These are phyloP conservation scores for Stachybotrys chlorohalonatus DNA, from an alignment of 2,329 filamentous ascomycete genomes.

Conservation along the genomic window DNA sequence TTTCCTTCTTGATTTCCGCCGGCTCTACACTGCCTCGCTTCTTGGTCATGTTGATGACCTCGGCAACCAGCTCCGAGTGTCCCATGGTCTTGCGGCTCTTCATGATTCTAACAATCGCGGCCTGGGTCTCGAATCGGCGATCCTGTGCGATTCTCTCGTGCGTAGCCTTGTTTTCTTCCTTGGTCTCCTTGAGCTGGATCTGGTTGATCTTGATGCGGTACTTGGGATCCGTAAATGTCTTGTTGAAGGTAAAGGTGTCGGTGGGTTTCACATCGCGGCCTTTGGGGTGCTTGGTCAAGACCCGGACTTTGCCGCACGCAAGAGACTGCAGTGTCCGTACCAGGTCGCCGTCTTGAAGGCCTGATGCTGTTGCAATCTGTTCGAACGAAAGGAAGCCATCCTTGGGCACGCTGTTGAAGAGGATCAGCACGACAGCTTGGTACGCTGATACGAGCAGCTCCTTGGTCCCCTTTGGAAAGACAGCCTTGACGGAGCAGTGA, in stretches of 20 bases:
- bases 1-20: slow-evolving; percentile 89
- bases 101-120: slow-evolving; percentile 94
- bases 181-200: slow-evolving; percentile 93
- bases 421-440: slow-evolving; percentile 80
- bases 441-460: slow-evolving; percentile 87
- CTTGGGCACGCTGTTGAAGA: slow-evolving; percentile 66
- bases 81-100: slow-evolving; percentile 84
- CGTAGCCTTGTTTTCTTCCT: slow-evolving; percentile 88
- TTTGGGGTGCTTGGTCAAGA: slow-evolving; percentile 78
- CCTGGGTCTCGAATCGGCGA: slow-evolving; percentile 91
- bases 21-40: slow-evolving; percentile 79
- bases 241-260: slow-evolving; percentile 81
- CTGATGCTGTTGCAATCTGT: slow-evolving; percentile 66
- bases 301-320: slow-evolving; percentile 80
- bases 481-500: slow-evolving; percentile 76
- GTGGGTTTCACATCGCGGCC: slow-evolving; percentile 67
- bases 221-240: slow-evolving; percentile 67
- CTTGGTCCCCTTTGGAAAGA: slow-evolving; percentile 71
- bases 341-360: slow-evolving; percentile 68
- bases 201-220: slow-evolving; percentile 97
- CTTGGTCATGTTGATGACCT: slow-evolving; percentile 87
- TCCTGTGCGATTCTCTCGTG: slow-evolving; percentile 85
- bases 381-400: slow-evolving; percentile 63
- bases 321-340: slow-evolving; percentile 89
- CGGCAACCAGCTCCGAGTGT: slow-evolving; percentile 78